A percentile compares a stretch with the other conserved stretches of the same genome.
Evolutionary conservation across 768 basidiomycete genomes (phyloP).

Genomic region (Lactarius sp.): DNA sequence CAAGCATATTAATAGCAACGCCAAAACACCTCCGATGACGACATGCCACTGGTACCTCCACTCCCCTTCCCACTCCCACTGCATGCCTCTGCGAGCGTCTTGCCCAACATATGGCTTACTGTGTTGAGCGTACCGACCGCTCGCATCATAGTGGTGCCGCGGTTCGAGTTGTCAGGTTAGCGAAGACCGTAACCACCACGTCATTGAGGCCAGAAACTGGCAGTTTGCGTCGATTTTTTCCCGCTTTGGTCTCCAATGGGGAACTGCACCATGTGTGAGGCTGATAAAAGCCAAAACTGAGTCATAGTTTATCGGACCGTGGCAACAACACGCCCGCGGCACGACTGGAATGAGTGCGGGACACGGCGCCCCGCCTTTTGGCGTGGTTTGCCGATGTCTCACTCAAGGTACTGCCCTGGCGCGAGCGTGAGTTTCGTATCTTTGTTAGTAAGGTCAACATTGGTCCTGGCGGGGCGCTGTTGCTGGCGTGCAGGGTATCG

Average conservation of each 20-base stretch:
- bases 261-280: too few species aligned
- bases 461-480: conserved; percentile 10
- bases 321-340: conserved; percentile 28
- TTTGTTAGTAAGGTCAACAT: conserved; percentile 75
- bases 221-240: too few species aligned
- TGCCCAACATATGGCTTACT: conserved; percentile 63
- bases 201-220: too few species aligned
- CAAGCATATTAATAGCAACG: background rate
- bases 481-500: conserved; percentile 22
- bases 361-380: conserved; percentile 51
- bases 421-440: conserved; percentile 67
- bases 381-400: conserved; percentile 72
- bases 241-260: too few species aligned
- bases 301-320: too few species aligned
- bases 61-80: conserved; percentile 65
- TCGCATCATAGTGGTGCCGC: conserved; percentile 4
- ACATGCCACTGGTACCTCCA: conserved; percentile 42
- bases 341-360: conserved; percentile 39
- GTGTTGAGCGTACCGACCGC: conserved; percentile 39
- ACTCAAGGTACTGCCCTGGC: conserved; percentile 70
- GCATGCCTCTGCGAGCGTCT: conserved; percentile 70
- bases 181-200: too few species aligned
- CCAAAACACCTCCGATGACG: conserved; percentile 15
- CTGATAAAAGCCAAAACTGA: too few species aligned
- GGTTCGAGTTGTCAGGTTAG: too few species aligned